Percentiles rank a stretch among this genome's conserved stretches.
Evolutionary conservation across 2,329 filamentous ascomycete genomes (phyloP).

Genomic region (Trichothecium sympodiale): DNA sequence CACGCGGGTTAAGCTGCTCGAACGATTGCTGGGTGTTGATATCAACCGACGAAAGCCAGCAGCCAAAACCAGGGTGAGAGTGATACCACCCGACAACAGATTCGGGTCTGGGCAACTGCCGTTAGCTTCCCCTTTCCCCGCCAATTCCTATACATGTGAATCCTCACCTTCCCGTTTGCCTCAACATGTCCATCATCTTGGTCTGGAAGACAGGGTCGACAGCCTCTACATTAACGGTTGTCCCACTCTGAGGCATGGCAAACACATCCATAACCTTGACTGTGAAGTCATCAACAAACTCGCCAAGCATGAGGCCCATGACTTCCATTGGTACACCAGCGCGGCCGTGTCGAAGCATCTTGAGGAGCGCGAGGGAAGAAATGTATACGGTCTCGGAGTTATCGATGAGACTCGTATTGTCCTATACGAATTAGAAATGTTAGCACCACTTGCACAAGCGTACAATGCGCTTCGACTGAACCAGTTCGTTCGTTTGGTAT

Average conservation of each 20-base stretch:
- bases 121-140: slow-evolving; percentile 8
- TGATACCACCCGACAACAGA: slow-evolving; percentile 99
- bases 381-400: slow-evolving; percentile 99
- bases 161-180: slow-evolving; percentile 83
- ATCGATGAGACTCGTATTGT: slow-evolving; percentile 85
- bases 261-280: slow-evolving; percentile 98
- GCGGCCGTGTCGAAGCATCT: slow-evolving; percentile 96
- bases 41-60: slow-evolving; percentile 97
- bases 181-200: slow-evolving; percentile 99
- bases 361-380: slow-evolving; percentile 88
- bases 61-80: slow-evolving; percentile 96
- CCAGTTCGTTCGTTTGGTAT: not conserved
- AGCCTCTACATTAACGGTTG: slow-evolving; percentile 94
- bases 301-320: slow-evolving; percentile 97
- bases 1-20: slow-evolving; percentile 92
- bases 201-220: slow-evolving; percentile 98
- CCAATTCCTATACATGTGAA: too few species aligned
- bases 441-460: not conserved
- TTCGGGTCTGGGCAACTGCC: slow-evolving; percentile 58
- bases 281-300: slow-evolving; percentile 98
- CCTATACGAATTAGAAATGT: slow-evolving; percentile 38
- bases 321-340: slow-evolving; percentile 99
- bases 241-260: slow-evolving; percentile 98
- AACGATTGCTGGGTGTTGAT: slow-evolving; percentile 99
- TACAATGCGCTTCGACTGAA: not conserved